Evolutionary conservation across 73 alveolate genomes (phyloP), one percentile per base, ranked within the genome.

Genomic region (Loxodes magnus): DNA sequence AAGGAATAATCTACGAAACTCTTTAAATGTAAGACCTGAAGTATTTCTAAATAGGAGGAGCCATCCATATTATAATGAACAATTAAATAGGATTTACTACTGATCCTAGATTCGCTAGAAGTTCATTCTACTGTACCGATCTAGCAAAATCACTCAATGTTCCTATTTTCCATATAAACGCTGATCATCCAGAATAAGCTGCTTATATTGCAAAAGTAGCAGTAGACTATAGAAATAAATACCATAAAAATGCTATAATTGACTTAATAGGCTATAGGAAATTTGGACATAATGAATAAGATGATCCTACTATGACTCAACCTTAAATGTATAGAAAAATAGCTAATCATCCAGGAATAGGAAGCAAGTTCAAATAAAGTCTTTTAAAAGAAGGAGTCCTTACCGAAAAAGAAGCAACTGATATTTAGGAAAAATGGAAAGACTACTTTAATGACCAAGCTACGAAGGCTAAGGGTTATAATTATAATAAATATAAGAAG

Each of bases 21-120:
- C 59, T 86, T 58, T 91, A 89, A 63, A 61, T 89, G 88, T 69
- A 70, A 30, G 88, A 86, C 25, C 72, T 89, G 36, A 44, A 39
- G 30, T 90, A 87, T 52, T 89, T 71, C 67, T 42, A 67, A 7
- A 82, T 79, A 16, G 93, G 93, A 19, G 98, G 98, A 23, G 74
- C 88, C 26, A 74, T 86, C 24, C 98, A 89, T 49, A 68, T 89
- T 43, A 83, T 89, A 16, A 87, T 86, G 46, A 89, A 89, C 72
- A 89, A 89, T 46, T 74, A 89, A 63, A 86, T 89, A 33, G 98
- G 98, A 2, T 88, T 88, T 51, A 88, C 98, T 24, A 88, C 98
- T 4, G 70, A 76, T 22, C 96, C 96, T 4, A 59, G 46, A 24
- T 88, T 85, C 27, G 66, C 82, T 12, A 82, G 98, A 54, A 38